phyloP scores from a whole-genome alignment of 140 eudicot species.

The Stevia rebaudiana region DNA sequence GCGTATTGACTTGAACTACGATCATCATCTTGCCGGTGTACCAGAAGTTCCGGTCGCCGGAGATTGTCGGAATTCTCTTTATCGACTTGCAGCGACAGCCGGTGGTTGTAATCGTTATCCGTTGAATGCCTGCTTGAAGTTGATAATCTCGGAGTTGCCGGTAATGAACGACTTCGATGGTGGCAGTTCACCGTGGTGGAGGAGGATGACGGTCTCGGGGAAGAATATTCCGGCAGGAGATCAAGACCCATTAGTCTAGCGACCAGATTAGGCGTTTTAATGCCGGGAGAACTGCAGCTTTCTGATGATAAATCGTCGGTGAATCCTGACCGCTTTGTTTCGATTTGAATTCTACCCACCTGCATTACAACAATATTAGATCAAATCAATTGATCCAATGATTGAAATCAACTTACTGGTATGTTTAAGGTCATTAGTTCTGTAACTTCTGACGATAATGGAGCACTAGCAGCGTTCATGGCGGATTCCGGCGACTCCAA shows the following conservation, averaged over 20 bases:
- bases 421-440: constrained; percentile 34
- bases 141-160: constrained; percentile 67
- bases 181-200: constrained; percentile 29
- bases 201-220: constrained; percentile 47
- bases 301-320: constrained; percentile 47
- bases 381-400: too few relatives aligned
- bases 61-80: constrained; percentile 40
- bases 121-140: constrained; percentile 44
- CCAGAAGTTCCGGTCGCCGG: constrained; percentile 1
- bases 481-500: constrained; percentile 50
- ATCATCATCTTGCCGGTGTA: constrained; percentile 27
- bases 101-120: constrained; percentile 40
- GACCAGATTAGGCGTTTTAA: constrained; percentile 76
- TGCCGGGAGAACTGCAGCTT: constrained; percentile 51
- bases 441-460: constrained; percentile 18
- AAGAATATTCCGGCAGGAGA: constrained; percentile 58
- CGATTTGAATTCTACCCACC: constrained; percentile 51
- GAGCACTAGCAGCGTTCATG: constrained; percentile 10
- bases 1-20: constrained; percentile 51
- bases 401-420: constrained; percentile 35
- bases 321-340: constrained; percentile 42
- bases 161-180: constrained; percentile 40
- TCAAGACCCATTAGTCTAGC: constrained; percentile 97
- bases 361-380: too few relatives aligned
- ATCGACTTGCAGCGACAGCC: constrained; percentile 63